Evolutionary conservation across 2,329 filamentous ascomycete species (phyloP), one percentile per base, ranked within the genome.

Genomic region (Ophiostoma novo-ulmi): DNA sequence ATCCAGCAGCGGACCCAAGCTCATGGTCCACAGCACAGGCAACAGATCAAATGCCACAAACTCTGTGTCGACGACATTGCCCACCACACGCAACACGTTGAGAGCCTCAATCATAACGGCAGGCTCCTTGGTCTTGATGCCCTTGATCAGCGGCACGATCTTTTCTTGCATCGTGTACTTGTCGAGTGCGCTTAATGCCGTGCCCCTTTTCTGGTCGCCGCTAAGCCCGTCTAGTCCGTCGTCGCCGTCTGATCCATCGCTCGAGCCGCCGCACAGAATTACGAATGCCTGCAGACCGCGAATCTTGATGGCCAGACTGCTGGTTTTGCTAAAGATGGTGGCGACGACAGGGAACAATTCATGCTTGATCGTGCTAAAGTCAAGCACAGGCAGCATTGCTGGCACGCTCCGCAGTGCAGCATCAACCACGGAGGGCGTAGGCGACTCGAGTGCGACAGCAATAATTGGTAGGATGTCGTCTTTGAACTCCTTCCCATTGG

Each of bases 121-220:
- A 0, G 95, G 95, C 78, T 99, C 95, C 78, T 97, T 98, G 0
- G 95, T 99, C 80, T 97, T 98, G 81, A 99, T 98, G 1, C 85
- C 93, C 77, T 92, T 93, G 72, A 99, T 85, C 5, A 98, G 82
- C 0, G 95, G 95, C 0, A 98, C 87, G 44, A 99, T 91, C 82
- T 97, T 98, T 78, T 99, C 95, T 78, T 99, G 95, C 81, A 99
- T 94, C 0, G 95, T 98, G 77, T 95, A 98, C 79, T 98, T 98
- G 81, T 99, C 95, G 38, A 99, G 83, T 3, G 94, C 94, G 1
- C 89, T 93, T 0, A 90, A 90, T 0, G 87, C 91, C 3, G 85
- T 86, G 1, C 68, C 52, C 68, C 86, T 82, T 69, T 82, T 87
- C 68, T 86, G 82, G 69, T 82, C 78, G 74, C 85, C 79, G 61